Evolutionary conservation across 1,284 basidiomycete species (phyloP).

Genomic region (Puccinia coronata): DNA sequence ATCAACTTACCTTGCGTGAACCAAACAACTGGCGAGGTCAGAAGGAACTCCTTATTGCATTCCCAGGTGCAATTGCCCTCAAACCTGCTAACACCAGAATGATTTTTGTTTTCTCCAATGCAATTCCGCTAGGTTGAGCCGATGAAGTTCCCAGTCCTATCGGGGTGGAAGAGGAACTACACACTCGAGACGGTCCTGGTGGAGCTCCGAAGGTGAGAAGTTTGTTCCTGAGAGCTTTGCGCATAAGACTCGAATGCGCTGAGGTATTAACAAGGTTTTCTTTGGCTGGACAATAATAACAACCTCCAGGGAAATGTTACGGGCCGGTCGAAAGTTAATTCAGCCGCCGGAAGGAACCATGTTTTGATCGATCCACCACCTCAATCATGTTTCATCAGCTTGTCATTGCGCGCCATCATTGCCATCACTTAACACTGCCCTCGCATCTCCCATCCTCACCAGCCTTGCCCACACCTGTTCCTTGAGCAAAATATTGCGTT

Average conservation of each 20-base stretch:
- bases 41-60: neutral
- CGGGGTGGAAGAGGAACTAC: slow-evolving; percentile 71
- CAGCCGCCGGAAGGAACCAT: slow-evolving; percentile 81
- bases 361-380: slow-evolving; percentile 1
- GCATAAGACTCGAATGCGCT: neutral
- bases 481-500: no score
- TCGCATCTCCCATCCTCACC: neutral
- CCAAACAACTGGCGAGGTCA: slow-evolving; percentile 20
- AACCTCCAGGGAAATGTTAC: slow-evolving; percentile 7
- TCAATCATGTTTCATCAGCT: no score
- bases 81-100: neutral
- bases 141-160: slow-evolving; percentile 69
- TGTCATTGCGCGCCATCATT: neutral
- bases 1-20: slow-evolving; percentile 96
- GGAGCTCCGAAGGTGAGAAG: slow-evolving; percentile 75
- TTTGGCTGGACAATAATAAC: neutral
- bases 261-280: no score
- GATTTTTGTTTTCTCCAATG: neutral
- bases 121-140: slow-evolving; percentile 69
- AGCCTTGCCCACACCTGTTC: no score
- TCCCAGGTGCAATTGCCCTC: neutral
- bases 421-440: no score
- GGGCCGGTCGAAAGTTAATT: slow-evolving; percentile 83
- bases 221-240: neutral
- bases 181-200: slow-evolving; percentile 87